Evolutionary conservation across 805 yeast species (phyloP).

Genomic region (Candida tammaniensis): DNA sequence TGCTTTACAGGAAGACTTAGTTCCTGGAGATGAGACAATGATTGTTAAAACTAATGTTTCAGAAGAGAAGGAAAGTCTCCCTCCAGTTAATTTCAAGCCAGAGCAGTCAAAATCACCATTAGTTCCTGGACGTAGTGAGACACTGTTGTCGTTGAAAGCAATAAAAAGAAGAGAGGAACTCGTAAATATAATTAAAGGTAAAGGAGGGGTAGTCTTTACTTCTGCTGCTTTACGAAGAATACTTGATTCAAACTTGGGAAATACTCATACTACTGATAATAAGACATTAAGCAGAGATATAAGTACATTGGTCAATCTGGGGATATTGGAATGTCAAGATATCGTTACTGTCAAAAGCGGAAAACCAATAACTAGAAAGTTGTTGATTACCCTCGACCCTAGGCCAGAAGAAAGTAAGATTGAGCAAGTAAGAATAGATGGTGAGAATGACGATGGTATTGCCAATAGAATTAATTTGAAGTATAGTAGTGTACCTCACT

Average conservation of each 20-base stretch:
- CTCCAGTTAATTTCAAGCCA: background rate
- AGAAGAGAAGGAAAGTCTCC: background rate
- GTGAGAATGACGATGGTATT: constrained; percentile 24
- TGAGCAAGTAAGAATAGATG: constrained; percentile 22
- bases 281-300: constrained; percentile 41
- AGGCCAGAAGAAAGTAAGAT: constrained; percentile 29
- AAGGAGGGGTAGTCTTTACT: constrained; percentile 39
- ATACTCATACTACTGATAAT: constrained; percentile 30
- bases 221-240: constrained; percentile 29
- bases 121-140: background rate
- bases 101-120: background rate
- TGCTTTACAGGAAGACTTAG: constrained; percentile 4
- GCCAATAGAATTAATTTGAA: background rate
- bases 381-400: constrained; percentile 30
- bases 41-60: background rate
- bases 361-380: constrained; percentile 24
- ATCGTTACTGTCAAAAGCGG: constrained; percentile 26
- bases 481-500: constrained; percentile 3
- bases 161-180: constrained; percentile 27
- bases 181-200: constrained; percentile 26
- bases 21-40: background rate
- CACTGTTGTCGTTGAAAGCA: constrained; percentile 21
- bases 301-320: constrained; percentile 20
- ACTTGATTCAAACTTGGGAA: constrained; percentile 28
- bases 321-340: constrained; percentile 21